phyloP scores from a whole-genome alignment of 495 filamentous ascomycete genomes.

The Terfezia boudieri region DNA sequence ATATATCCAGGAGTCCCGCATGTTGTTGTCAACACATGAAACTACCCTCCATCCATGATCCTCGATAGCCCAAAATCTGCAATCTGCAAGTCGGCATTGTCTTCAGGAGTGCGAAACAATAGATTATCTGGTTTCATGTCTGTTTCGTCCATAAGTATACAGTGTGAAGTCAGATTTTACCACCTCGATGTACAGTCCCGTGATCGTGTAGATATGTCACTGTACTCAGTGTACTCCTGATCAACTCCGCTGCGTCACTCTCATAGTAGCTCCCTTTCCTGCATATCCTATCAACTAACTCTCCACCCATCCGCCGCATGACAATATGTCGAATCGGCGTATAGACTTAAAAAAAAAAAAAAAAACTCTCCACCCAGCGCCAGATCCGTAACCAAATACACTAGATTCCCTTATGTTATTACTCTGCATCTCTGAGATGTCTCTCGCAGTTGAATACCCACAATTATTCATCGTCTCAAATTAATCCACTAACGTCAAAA shows the following conservation, averaged over 20 bases:
- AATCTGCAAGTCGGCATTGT: conserved; percentile 75
- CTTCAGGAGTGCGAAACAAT: conserved; percentile 57
- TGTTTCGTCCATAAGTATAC: background rate
- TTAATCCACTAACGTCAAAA: conserved; percentile 91
- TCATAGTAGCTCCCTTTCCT: conserved; percentile 97
- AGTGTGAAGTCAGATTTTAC: conserved; percentile 9
- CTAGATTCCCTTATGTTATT: conserved; percentile 20
- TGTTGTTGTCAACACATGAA: conserved; percentile 91
- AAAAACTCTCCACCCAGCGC: conserved; percentile 91
- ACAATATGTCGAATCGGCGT: too few species aligned
- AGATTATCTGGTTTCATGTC: conserved; percentile 57
- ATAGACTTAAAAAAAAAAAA: too few species aligned
- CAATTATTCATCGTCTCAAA: conserved; percentile 99
- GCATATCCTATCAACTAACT: conserved; percentile 95
- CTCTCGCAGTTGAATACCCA: conserved; percentile 19
- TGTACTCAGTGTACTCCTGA: conserved; percentile 84
- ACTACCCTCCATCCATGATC: conserved; percentile 98
- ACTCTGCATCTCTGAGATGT: background rate
- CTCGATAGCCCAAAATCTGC: conserved; percentile 85
- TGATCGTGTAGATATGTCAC: conserved; percentile 97
- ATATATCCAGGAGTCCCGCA: conserved; percentile 97
- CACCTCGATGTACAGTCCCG: conserved; percentile 82
- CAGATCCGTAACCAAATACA: conserved; percentile 93
- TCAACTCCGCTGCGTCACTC: conserved; percentile 83
- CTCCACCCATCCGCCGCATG: too few species aligned